Evolutionary conservation across 495 filamentous ascomycete species (phyloP), one percentile per base, ranked within the genome.

Genomic region (Hyaloscypha bicolor): DNA sequence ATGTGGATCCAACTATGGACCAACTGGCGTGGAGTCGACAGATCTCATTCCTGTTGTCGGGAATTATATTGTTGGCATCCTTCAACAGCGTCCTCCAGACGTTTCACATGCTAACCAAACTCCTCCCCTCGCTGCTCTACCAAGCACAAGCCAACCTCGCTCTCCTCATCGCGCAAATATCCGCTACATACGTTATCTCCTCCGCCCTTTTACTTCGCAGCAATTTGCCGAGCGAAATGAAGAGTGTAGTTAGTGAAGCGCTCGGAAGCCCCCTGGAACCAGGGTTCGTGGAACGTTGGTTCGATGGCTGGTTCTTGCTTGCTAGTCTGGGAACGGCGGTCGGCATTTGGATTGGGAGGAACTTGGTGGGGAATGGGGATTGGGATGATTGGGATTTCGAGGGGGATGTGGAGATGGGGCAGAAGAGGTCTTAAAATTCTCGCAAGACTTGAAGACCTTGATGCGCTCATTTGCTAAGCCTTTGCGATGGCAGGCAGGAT

Each of bases 251-350:
- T 4, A 84, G 85, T 4, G 90, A 90, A 64, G 90, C 87, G n/a
- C 78, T 94, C 37, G 86, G 86, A 33, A 88, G 87, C 37, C 88
- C 88, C 11, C 79, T 93, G 9, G 87, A 91, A 72, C 84, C 86
- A 9, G 77, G 74, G 2, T 92, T 93, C 67, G 89, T 91, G n/a
- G 92, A 93, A 69, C 77, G 86, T n/a, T 94, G 91, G 92, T 95
- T 94, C 74, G 92, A 94, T 72, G 86, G 85, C 29, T 91, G 91
- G 88, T 95, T 94, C 71, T 75, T 93, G 31, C 69, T 84, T 4
- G 87, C 87, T 8, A 88, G 86, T 57, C 79, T 76, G 0, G 73
- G 81, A 19, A 93, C 92, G 19, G 86, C 82, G 21, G 74, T 81
- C 48, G 91, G 89, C 12, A 87, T 94, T 29, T 88, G 88, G 82